These are phyloP conservation scores for Arbutus unedo DNA, from an alignment of 148 eudicot genomes.

Conservation along the genomic window DNA sequence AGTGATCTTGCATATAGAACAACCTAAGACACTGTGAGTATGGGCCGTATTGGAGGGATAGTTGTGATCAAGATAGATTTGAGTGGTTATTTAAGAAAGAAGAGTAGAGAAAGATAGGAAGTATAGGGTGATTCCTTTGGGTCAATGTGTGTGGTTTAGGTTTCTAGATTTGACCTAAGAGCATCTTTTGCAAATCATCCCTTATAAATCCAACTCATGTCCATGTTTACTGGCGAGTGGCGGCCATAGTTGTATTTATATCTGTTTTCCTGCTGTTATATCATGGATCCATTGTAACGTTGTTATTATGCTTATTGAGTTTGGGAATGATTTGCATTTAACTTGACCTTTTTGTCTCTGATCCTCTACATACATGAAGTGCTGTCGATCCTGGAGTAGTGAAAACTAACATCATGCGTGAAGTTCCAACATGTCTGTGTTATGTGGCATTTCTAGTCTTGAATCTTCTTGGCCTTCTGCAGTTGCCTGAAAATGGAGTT, in stretches of 20 bases:
- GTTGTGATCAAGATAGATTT: background rate
- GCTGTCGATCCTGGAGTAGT: constrained; percentile 92
- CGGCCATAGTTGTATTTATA: background rate
- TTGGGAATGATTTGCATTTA: constrained; percentile 8
- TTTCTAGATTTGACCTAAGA: background rate
- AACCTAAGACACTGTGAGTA: background rate
- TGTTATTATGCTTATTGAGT: background rate
- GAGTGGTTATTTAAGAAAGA: background rate
- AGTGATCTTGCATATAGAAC: background rate
- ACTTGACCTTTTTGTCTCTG: background rate
- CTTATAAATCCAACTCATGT: background rate
- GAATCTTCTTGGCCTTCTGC: constrained; percentile 56
- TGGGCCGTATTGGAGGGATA: background rate
- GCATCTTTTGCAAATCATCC: background rate
- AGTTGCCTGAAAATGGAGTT: constrained; percentile 57
- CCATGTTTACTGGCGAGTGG: background rate
- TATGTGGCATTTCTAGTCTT: constrained; percentile 32
- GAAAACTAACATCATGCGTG: constrained; percentile 84
- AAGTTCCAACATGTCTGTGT: constrained; percentile 55
- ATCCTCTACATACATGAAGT: constrained; percentile 32
- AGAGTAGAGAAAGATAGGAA: background rate
- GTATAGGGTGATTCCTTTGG: background rate
- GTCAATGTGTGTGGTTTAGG: background rate
- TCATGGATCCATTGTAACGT: background rate
- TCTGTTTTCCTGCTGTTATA: background rate